Conservation (phyloP, 495 filamentous ascomycete genomes). For the Aspergillus biplanus region DNA sequence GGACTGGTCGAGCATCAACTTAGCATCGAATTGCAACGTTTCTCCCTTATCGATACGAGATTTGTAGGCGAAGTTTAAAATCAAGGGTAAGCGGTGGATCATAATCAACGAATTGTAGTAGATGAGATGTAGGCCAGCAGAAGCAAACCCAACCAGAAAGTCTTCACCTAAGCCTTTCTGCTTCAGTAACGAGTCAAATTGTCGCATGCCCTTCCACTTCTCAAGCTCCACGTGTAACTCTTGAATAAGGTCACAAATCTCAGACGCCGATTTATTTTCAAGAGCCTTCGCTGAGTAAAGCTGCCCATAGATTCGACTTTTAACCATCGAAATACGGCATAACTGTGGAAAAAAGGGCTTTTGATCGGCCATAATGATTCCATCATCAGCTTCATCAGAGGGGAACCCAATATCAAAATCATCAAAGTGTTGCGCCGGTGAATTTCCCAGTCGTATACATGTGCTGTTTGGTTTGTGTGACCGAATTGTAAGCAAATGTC, state of each 20-base stretch:
- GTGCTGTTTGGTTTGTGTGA: slow-evolving; percentile 46
- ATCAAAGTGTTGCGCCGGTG: slow-evolving; percentile 89
- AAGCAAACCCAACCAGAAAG: slow-evolving; percentile 81
- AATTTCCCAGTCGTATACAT: slow-evolving; percentile 83
- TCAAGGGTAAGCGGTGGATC: slow-evolving; percentile 92
- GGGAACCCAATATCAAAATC: slow-evolving; percentile 96
- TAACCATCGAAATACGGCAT: slow-evolving; percentile 84
- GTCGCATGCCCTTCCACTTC: slow-evolving; percentile 84
- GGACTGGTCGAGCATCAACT: slow-evolving; percentile 69
- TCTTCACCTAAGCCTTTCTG: slow-evolving; percentile 82
- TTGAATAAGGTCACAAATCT: slow-evolving; percentile 84
- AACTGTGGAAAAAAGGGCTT: slow-evolving; percentile 87
- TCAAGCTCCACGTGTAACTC: slow-evolving; percentile 87
- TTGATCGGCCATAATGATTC: slow-evolving; percentile 69
- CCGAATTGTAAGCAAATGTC: not conserved
- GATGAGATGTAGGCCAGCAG: slow-evolving; percentile 85
- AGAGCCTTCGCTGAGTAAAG: slow-evolving; percentile 87
- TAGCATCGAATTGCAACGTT: slow-evolving; percentile 3
- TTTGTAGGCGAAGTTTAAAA: slow-evolving; percentile 66
- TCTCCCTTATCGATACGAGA: slow-evolving; percentile 12
- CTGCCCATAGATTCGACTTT: slow-evolving; percentile 86
- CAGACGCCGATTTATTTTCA: slow-evolving; percentile 73
- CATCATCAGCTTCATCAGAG: slow-evolving; percentile 73
- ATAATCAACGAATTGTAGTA: slow-evolving; percentile 97
- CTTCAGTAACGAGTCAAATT: slow-evolving; percentile 74